These are phyloP conservation scores for Globisporangium carolinianum DNA, from an alignment of 352 stramenopile species.

Conservation along the genomic window DNA sequence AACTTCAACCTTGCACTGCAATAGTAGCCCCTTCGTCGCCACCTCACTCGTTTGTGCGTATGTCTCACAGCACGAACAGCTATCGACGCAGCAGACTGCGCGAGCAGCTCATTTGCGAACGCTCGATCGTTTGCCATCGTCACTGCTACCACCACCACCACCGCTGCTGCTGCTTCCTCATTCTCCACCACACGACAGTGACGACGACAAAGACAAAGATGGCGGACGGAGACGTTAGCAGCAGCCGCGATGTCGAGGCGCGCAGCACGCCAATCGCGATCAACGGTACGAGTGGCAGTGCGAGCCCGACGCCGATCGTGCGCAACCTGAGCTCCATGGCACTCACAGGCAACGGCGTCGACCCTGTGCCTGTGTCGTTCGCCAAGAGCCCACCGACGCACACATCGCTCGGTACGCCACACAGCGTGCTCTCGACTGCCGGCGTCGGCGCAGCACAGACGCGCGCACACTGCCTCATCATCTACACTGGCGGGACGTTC, in stretches of 20 bases:
- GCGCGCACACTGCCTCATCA: constrained; percentile 67
- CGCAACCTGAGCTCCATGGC: constrained; percentile 10
- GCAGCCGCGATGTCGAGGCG: constrained; percentile 1
- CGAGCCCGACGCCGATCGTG: constrained; percentile 10
- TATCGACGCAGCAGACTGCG: too few relatives aligned
- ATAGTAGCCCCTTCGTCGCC: too few relatives aligned
- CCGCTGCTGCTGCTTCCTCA: neutral
- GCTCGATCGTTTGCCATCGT: too few relatives aligned
- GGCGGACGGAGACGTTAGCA: constrained; percentile 4
- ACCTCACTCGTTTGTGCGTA: too few relatives aligned
- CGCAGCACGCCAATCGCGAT: neutral
- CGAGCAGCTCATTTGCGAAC: too few relatives aligned
- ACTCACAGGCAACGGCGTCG: constrained; percentile 22
- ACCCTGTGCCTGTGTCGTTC: constrained; percentile 26
- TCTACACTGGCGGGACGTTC: constrained; percentile 91
- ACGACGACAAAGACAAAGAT: neutral
- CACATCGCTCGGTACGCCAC: constrained; percentile 11
- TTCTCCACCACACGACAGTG: neutral
- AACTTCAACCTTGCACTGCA: too few relatives aligned
- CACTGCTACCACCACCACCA: too few relatives aligned
- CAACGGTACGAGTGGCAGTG: neutral
- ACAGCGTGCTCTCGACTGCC: constrained; percentile 8
- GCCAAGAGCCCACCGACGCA: constrained; percentile 15
- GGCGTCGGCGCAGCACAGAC: neutral
- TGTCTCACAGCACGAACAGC: too few relatives aligned